Evolutionary conservation across 2,329 filamentous ascomycete species (phyloP).

Genomic region (Hymenoscyphus albidus): DNA sequence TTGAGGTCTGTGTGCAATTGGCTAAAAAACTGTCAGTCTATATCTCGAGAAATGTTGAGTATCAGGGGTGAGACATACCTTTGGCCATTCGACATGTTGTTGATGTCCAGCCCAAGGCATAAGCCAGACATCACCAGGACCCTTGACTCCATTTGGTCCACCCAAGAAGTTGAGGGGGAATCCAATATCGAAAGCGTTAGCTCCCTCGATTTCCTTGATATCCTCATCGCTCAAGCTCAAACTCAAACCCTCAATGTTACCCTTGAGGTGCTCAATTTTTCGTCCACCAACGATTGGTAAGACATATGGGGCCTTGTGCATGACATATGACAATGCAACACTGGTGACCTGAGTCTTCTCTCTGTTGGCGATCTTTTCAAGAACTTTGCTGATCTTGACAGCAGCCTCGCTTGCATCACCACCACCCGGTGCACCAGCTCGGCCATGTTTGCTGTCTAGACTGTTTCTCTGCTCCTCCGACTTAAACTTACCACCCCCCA

Average conservation of each 20-base stretch:
- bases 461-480: constrained; percentile 44
- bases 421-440: constrained; percentile 15
- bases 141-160: constrained; percentile 38
- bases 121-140: constrained; percentile 33
- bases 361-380: constrained; percentile 56
- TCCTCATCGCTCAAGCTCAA: constrained; percentile 58
- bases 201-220: constrained; percentile 61
- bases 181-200: constrained; percentile 58
- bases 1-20: not conserved
- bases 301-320: constrained; percentile 67
- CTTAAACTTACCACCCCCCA: constrained; percentile 49
- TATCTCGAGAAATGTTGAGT: not conserved
- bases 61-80: constrained; percentile 9
- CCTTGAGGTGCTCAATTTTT: constrained; percentile 64
- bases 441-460: constrained; percentile 37
- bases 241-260: constrained; percentile 64
- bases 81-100: constrained; percentile 46
- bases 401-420: constrained; percentile 45
- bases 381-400: constrained; percentile 48
- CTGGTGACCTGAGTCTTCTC: constrained; percentile 56
- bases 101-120: constrained; percentile 42
- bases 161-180: constrained; percentile 63
- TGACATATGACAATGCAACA: constrained; percentile 68
- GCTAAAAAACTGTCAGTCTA: not conserved
- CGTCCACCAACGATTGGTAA: constrained; percentile 71